These are phyloP conservation scores for Aspergillus puulaauensis DNA, from an alignment of 2,329 filamentous ascomycete species.

Conservation along the genomic window DNA sequence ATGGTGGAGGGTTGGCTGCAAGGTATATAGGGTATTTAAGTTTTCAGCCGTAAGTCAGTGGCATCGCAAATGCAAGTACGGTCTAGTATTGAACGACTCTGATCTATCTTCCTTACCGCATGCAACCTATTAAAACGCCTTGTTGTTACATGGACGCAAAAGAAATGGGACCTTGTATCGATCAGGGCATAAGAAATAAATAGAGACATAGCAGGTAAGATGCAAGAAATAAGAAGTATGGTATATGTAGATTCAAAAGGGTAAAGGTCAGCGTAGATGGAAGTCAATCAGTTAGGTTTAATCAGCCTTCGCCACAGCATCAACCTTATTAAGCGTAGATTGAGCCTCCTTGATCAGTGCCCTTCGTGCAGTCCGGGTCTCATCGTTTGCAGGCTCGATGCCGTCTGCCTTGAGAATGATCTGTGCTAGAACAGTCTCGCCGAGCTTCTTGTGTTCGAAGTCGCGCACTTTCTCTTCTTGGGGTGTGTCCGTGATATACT, in stretches of 20 bases:
- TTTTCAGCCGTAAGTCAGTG: no score
- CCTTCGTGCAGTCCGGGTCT: constrained; percentile 54
- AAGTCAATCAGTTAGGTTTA: neutral
- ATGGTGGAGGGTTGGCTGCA: no score
- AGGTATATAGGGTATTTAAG: no score
- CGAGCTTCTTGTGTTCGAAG: constrained; percentile 45
- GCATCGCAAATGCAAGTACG: neutral
- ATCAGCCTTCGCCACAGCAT: constrained; percentile 27
- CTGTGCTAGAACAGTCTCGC: constrained; percentile 45
- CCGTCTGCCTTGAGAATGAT: constrained; percentile 62
- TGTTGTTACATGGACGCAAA: neutral
- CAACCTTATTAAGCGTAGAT: constrained; percentile 37
- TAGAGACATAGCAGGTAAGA: neutral
- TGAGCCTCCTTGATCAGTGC: constrained; percentile 45
- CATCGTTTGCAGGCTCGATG: constrained; percentile 68
- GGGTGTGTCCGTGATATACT: constrained; percentile 41
- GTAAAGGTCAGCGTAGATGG: neutral
- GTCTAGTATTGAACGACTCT: neutral
- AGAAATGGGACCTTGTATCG: neutral
- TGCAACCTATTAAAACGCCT: neutral
- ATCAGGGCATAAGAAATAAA: neutral
- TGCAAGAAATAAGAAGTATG: neutral
- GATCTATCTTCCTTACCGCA: neutral
- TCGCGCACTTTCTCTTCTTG: constrained; percentile 39
- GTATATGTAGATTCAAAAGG: neutral